Conservation (phyloP, 345 rosid species). For the Bruguiera gymnorhiza region DNA sequence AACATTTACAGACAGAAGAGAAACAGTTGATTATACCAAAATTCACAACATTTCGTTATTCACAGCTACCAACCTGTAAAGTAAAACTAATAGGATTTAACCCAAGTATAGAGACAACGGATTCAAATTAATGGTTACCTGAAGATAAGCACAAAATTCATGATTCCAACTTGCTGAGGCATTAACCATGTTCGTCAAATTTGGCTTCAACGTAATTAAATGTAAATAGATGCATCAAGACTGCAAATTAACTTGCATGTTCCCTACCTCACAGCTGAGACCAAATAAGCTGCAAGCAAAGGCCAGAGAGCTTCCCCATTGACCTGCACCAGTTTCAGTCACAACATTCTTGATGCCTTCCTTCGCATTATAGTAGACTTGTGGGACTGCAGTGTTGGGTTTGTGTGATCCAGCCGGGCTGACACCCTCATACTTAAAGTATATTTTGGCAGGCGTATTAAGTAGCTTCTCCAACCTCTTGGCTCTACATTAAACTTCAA, state of each 20-base stretch:
- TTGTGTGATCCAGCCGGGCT: constrained; percentile 99
- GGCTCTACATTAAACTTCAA: constrained; percentile 48
- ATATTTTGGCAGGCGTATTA: constrained; percentile 82
- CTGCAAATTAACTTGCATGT: background rate
- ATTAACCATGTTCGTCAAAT: background rate
- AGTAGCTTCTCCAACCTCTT: constrained; percentile 94
- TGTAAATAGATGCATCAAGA: background rate
- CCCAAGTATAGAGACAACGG: background rate
- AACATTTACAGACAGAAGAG: background rate
- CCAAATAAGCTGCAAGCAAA: constrained; percentile 87
- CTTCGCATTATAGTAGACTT: constrained; percentile 73
- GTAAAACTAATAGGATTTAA: background rate
- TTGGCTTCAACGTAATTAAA: background rate
- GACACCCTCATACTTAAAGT: constrained; percentile 89
- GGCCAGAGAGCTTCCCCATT: constrained; percentile 93
- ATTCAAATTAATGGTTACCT: background rate
- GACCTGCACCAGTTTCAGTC: constrained; percentile 98
- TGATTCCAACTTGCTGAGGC: no score
- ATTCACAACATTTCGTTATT: background rate
- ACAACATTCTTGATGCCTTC: constrained; percentile 75
- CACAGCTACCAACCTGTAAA: background rate
- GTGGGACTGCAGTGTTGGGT: constrained; percentile 86
- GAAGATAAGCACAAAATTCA: background rate
- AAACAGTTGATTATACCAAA: background rate
- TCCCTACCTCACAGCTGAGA: constrained; percentile 67